Percentiles rank a stretch among this genome's conserved stretches.
Evolutionary conservation across 2,329 filamentous ascomycete species (phyloP).

Genomic region (Thelonectria blattea): DNA sequence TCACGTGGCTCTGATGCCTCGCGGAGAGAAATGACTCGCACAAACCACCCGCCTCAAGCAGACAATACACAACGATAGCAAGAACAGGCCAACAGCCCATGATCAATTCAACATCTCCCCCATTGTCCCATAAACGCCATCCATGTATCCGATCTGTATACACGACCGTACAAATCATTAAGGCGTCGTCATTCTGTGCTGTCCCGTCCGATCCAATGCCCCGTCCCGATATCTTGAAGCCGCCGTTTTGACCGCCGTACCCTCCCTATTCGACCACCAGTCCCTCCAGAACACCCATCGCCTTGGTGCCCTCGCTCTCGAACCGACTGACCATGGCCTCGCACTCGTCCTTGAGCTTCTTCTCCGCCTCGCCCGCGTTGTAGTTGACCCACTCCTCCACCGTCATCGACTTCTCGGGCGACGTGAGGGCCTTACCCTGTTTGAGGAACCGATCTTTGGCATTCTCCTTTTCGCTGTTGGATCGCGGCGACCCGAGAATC

Average conservation of each 20-base stretch:
- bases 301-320: conserved; percentile 80
- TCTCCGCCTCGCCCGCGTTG: conserved; percentile 82
- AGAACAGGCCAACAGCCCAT: background rate
- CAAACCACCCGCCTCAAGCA: too few species aligned
- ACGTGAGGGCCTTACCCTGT: conserved; percentile 68
- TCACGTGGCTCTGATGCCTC: too few species aligned
- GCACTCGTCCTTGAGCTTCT: conserved; percentile 78
- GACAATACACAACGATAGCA: background rate
- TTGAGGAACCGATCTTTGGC: conserved; percentile 56
- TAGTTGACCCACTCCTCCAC: conserved; percentile 91
- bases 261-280: conserved; percentile 60
- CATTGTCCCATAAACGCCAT: conserved; percentile 22
- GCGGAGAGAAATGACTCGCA: too few species aligned
- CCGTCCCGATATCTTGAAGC: conserved; percentile 1
- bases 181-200: conserved; percentile 9
- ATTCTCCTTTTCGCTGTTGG: conserved; percentile 59
- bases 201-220: conserved; percentile 4
- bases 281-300: conserved; percentile 78
- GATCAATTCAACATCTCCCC: conserved; percentile 9
- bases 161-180: conserved; percentile 9
- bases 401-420: conserved; percentile 84
- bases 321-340: conserved; percentile 83
- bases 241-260: conserved; percentile 14
- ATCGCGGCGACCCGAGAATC: conserved; percentile 60
- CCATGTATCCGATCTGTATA: conserved; percentile 7